These are phyloP conservation scores for Hortaea sp. DNA, from an alignment of 2,329 filamentous ascomycete genomes.

Conservation along the genomic window DNA sequence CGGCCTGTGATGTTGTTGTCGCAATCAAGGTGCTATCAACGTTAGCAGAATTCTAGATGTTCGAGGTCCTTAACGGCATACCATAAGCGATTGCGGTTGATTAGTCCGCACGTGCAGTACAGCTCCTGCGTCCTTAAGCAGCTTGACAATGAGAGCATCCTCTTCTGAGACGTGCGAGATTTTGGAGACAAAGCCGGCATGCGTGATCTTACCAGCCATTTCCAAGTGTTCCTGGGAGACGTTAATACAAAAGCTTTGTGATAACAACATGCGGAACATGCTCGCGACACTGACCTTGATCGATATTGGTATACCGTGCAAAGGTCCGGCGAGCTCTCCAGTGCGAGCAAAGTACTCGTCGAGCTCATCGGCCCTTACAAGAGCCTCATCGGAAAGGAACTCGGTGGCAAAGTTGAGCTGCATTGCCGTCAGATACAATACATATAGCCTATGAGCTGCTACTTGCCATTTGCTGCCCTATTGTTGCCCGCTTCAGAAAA, in stretches of 20 bases:
- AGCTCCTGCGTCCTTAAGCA: conserved; percentile 38
- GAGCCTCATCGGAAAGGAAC: conserved; percentile 28
- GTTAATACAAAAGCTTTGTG: too few species aligned
- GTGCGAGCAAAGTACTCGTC: conserved; percentile 30
- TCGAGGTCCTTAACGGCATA: too few species aligned
- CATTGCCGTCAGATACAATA: conserved; percentile 36
- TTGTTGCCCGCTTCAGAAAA: conserved; percentile 44
- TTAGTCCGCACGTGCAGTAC: conserved; percentile 46
- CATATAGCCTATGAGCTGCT: too few species aligned
- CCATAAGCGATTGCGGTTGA: conserved; percentile 45
- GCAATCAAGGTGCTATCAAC: conserved; percentile 36
- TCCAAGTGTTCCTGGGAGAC: conserved; percentile 36
- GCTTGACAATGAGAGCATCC: conserved; percentile 40
- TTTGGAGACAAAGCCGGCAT: conserved; percentile 42
- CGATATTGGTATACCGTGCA: conserved; percentile 44
- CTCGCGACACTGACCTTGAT: conserved; percentile 24
- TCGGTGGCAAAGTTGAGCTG: conserved; percentile 40
- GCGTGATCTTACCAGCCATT: conserved; percentile 39
- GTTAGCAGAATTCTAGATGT: too few species aligned
- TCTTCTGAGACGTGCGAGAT: conserved; percentile 35
- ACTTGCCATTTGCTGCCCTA: too few species aligned
- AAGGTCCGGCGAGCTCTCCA: conserved; percentile 30
- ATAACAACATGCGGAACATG: too few species aligned
- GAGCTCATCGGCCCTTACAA: conserved; percentile 30
- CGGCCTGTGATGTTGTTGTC: conserved; percentile 41